Base-by-base conservation (phyloP, 2,329 filamentous ascomycete genomes). In the Teratosphaeria gauchensis region DNA sequence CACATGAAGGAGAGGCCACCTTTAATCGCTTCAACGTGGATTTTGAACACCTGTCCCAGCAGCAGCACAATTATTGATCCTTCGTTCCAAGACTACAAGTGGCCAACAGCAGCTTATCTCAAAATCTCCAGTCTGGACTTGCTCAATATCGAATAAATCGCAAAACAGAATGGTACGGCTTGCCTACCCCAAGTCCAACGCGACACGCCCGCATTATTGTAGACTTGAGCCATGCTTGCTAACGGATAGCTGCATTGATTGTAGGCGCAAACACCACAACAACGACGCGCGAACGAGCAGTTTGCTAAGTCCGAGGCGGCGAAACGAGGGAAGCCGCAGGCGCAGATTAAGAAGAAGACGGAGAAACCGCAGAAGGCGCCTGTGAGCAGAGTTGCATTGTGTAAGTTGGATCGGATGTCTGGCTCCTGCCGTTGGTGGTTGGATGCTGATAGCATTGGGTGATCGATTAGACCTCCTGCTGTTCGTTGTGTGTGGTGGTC, bases 241-340 rank as follows among this genome's bases (percentile, higher is more conserved):
- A 35, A 35, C 33, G 6, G 14, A 35, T 11, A 14, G 14, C 14
- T 35, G 33, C 33, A 35, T 35, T 48, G 42, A 11, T 21, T 5
- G 3, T 48, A 62, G 61, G 55, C 59, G 24, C 57, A 61, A 58
- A 94, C 89, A 66, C 89, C 87, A 66, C 83, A 90, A 75, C 90
- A 94, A 79, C 86, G 89, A 73, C 84, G 84, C 70, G 85, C 87
- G 63, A 94, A 94, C 78, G 83, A 83, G 70, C 87, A 88, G 75
- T 95, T 90, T 76, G 85, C 82, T 65, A 86, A 87, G 72, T 80
- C 83, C 57, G 85, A 92, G 72, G 84, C 88, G 71, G 77, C 80
- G 61, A 88, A 86, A 71, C 87, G 88, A 74, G 89, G 89, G 75
- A 90, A 89, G 77, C 74, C 76, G 2, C 66, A 77, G 62, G 65